A percentile compares a stretch with the other conserved stretches of the same genome.
Evolutionary conservation across 352 stramenopile species (phyloP).

Genomic region (Phytophthora brassicae): DNA sequence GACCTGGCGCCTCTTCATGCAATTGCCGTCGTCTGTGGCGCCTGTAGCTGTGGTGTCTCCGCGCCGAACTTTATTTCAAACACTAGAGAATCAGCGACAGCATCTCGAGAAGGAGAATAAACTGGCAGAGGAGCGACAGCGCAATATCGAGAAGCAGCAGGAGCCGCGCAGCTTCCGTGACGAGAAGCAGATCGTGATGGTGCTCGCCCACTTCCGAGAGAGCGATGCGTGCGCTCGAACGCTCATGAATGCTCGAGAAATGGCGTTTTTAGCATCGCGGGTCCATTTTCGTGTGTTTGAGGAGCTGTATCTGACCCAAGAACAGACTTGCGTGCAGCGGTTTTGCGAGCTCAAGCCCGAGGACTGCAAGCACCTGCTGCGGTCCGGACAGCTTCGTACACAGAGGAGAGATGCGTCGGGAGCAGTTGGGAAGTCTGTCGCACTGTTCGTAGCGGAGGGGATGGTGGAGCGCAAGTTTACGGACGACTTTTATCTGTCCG

Average conservation of each 20-base stretch:
- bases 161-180: constrained; percentile 50
- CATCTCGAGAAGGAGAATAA: constrained; percentile 18
- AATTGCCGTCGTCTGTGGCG: constrained; percentile 27
- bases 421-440: constrained; percentile 54
- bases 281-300: constrained; percentile 78
- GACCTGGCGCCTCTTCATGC: constrained; percentile 44
- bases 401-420: constrained; percentile 62
- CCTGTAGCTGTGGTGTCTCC: constrained; percentile 16
- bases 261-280: constrained; percentile 41
- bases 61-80: constrained; percentile 31
- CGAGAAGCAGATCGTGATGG: constrained; percentile 72
- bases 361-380: constrained; percentile 51
- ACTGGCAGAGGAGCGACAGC: constrained; percentile 20
- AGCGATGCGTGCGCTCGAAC: constrained; percentile 53
- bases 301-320: constrained; percentile 58
- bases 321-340: constrained; percentile 61
- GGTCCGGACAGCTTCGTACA: constrained; percentile 50
- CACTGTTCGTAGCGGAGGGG: constrained; percentile 56
- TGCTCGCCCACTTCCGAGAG: constrained; percentile 73
- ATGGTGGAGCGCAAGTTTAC: constrained; percentile 51
- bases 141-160: constrained; percentile 2
- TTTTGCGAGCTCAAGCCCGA: constrained; percentile 55
- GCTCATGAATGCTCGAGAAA: constrained; percentile 43
- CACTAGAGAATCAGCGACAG: constrained; percentile 21
- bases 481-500: constrained; percentile 75